Conservation (phyloP, 2,329 filamentous ascomycete genomes). For the Neocucurbitaria cava region DNA sequence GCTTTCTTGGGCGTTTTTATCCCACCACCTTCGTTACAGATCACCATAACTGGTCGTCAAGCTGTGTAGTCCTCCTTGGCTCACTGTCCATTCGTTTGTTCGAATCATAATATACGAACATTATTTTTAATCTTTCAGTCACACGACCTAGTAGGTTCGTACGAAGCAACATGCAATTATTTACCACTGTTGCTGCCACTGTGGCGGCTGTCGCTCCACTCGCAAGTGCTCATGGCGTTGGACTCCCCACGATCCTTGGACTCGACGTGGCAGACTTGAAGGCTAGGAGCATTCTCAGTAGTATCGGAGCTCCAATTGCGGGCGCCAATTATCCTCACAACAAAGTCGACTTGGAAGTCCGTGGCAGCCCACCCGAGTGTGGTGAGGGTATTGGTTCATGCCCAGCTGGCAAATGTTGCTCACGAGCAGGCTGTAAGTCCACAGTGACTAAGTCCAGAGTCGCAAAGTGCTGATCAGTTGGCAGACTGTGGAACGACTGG, state of each 20-base stretch:
- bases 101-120: no score
- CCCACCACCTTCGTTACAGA: no score
- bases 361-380: conserved; percentile 34
- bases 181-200: conserved; percentile 34
- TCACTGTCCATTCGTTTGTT: no score
- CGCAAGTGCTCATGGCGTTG: conserved; percentile 39
- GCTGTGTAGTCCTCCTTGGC: no score
- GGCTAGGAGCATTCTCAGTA: conserved; percentile 41
- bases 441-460: neutral
- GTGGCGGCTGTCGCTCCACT: conserved; percentile 38
- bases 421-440: conserved; percentile 37
- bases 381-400: conserved; percentile 40
- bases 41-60: no score
- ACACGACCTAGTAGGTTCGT: no score
- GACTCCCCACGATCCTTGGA: conserved; percentile 43
- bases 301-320: conserved; percentile 32
- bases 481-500: conserved; percentile 60
- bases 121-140: no score
- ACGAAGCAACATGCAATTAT: no score
- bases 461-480: conserved; percentile 13
- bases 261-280: conserved; percentile 45
- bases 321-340: conserved; percentile 17
- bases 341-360: conserved; percentile 1
- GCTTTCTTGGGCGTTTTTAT: no score
- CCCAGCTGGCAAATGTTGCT: conserved; percentile 45